These are phyloP conservation scores for Pyricularia pennisetigena DNA, from an alignment of 2,329 filamentous ascomycete species.

Conservation along the genomic window DNA sequence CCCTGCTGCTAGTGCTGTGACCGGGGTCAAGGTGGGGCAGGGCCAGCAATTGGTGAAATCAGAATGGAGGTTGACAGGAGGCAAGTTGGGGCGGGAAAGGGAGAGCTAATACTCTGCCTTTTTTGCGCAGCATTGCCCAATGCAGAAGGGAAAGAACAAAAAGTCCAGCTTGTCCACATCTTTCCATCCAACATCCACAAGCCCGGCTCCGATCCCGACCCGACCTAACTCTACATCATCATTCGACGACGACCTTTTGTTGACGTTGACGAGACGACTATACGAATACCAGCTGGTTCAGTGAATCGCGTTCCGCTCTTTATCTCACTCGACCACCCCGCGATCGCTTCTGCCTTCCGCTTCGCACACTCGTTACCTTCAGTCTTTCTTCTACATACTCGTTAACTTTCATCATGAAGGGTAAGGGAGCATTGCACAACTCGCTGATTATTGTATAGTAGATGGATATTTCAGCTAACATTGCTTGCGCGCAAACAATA, in stretches of 20 bases:
- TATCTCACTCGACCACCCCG: neutral
- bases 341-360: neutral
- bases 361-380: neutral
- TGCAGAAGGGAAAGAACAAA: neutral
- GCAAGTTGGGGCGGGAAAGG: neutral
- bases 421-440: slow-evolving; percentile 18
- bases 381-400: neutral
- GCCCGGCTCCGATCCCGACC: neutral
- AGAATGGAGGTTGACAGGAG: neutral
- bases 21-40: neutral
- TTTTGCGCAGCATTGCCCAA: neutral
- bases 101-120: neutral
- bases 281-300: neutral
- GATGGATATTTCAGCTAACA: slow-evolving; percentile 6
- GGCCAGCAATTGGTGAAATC: neutral
- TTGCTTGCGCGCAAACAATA: slow-evolving; percentile 24
- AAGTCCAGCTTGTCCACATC: slow-evolving; percentile 1
- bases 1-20: neutral
- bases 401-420: slow-evolving; percentile 25
- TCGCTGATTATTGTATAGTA: slow-evolving; percentile 9
- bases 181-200: neutral
- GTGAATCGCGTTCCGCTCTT: neutral
- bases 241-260: neutral
- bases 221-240: neutral
- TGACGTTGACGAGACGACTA: neutral